Evolutionary conservation across 371 early-diverging fungal genomes (phyloP).

Genomic region (Zopfochytrium polystomum): DNA sequence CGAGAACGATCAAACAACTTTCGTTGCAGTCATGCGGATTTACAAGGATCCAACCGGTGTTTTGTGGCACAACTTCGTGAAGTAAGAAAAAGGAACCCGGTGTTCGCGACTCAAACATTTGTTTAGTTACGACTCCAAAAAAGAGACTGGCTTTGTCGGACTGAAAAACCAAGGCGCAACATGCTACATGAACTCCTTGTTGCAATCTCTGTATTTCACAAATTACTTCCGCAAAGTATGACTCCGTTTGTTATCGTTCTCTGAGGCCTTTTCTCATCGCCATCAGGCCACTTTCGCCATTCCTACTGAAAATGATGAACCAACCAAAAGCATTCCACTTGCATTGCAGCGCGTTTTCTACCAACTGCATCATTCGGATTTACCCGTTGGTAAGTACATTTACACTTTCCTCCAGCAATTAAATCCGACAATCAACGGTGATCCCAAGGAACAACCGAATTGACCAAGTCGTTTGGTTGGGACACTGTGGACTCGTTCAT

Average conservation of each 20-base stretch:
- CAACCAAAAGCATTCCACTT: conserved; percentile 75
- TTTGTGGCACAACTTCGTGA: conserved; percentile 85
- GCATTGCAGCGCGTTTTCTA: conserved; percentile 95
- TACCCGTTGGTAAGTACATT: conserved; percentile 60
- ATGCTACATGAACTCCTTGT: conserved; percentile 98
- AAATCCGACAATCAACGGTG: too few relatives aligned
- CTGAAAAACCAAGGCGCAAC: conserved; percentile 98
- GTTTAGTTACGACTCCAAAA: conserved; percentile 77
- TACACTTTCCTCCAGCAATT: background rate
- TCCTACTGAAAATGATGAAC: conserved; percentile 83
- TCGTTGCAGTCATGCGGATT: conserved; percentile 72
- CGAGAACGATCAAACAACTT: conserved; percentile 52
- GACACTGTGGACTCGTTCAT: conserved; percentile 87
- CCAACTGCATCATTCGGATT: conserved; percentile 67
- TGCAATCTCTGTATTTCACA: conserved; percentile 96
- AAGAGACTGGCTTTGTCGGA: conserved; percentile 90
- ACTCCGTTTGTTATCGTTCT: background rate
- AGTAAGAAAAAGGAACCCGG: conserved; percentile 54
- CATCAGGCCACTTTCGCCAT: conserved; percentile 75
- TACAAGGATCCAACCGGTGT: conserved; percentile 85
- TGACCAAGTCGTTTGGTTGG: conserved; percentile 97
- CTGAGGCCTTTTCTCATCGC: background rate
- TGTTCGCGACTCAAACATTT: too few relatives aligned
- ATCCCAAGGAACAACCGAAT: conserved; percentile 71
- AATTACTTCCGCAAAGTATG: conserved; percentile 81